These are phyloP conservation scores for Benincasa hispida DNA, from an alignment of 306 rosid species.

Conservation along the genomic window DNA sequence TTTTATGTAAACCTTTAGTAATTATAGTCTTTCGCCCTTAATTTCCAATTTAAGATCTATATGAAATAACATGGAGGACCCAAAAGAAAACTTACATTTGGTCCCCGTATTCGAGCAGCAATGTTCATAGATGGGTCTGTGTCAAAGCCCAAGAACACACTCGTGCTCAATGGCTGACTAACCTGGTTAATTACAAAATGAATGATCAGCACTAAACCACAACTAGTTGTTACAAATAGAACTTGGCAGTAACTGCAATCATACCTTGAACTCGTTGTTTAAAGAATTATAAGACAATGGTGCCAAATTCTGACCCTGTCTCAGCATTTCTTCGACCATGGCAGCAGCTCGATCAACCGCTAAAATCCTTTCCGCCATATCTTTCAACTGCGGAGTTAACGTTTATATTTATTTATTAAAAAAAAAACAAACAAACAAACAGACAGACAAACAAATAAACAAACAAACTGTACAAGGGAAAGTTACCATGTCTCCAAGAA, in stretches of 20 bases:
- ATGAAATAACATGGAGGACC: neutral
- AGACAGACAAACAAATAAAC: no score
- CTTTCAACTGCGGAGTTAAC: slow-evolving; percentile 54
- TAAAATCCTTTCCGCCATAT: slow-evolving; percentile 69
- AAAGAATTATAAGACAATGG: slow-evolving; percentile 28
- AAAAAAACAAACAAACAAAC: no score
- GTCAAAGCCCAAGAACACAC: slow-evolving; percentile 79
- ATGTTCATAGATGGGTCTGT: slow-evolving; percentile 68
- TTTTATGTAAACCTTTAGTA: neutral
- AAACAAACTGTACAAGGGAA: slow-evolving; percentile 6
- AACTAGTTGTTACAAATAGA: neutral
- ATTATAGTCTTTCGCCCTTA: neutral
- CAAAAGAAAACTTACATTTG: slow-evolving; percentile 52
- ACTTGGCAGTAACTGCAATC: slow-evolving; percentile 7
- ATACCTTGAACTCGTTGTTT: slow-evolving; percentile 49
- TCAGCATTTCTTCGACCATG: slow-evolving; percentile 89
- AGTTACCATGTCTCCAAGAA: neutral
- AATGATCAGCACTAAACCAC: slow-evolving; percentile 11
- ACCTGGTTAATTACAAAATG: slow-evolving; percentile 18
- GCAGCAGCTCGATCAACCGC: slow-evolving; percentile 90
- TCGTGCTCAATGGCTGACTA: slow-evolving; percentile 38
- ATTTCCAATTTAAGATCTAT: neutral
- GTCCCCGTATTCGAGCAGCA: slow-evolving; percentile 84
- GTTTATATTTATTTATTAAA: slow-evolving; percentile 1
- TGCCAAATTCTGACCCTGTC: slow-evolving; percentile 31